Percentiles rank a stretch among this genome's conserved stretches.
Evolutionary conservation across 2,329 filamentous ascomycete genomes (phyloP).

Genomic region (Epichloe gansuensis): DNA sequence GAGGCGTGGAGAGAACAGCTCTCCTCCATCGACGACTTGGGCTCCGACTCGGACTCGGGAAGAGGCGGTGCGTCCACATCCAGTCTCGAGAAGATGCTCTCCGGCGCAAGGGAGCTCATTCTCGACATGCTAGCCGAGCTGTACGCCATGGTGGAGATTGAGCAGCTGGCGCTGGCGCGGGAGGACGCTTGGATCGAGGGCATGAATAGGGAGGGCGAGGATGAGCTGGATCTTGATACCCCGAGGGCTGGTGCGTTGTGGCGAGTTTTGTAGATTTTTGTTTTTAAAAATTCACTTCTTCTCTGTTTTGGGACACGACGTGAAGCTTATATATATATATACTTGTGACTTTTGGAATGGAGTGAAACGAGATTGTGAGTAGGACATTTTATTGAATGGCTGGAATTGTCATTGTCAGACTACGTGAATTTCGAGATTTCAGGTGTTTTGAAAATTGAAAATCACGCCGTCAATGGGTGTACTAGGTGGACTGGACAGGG

Average conservation of each 20-base stretch:
- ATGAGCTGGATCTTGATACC: slow-evolving; percentile 21
- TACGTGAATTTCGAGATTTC: too few species aligned
- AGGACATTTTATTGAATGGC: too few species aligned
- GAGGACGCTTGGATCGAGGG: slow-evolving; percentile 48
- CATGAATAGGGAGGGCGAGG: slow-evolving; percentile 34
- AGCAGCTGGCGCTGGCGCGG: slow-evolving; percentile 40
- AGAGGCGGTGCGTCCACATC: slow-evolving; percentile 7
- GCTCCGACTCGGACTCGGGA: slow-evolving; percentile 5
- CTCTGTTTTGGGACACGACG: too few species aligned
- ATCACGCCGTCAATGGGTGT: too few species aligned
- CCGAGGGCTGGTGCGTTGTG: slow-evolving; percentile 35
- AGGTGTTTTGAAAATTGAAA: too few species aligned
- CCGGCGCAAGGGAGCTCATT: slow-evolving; percentile 36
- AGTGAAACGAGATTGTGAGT: too few species aligned
- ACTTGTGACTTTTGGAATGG: too few species aligned
- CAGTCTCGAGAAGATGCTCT: slow-evolving; percentile 36
- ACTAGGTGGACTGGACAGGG: too few species aligned
- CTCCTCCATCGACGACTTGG: slow-evolving; percentile 26
- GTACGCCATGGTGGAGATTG: slow-evolving; percentile 48
- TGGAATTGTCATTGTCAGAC: too few species aligned
- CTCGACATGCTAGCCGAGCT: slow-evolving; percentile 51
- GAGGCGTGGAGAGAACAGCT: slow-evolving; percentile 41
- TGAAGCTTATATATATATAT: too few species aligned
- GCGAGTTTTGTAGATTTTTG: slow-evolving; percentile 23
- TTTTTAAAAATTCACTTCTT: too few species aligned